These are phyloP conservation scores for Alnus rubra DNA, from an alignment of 306 rosid genomes.

Conservation along the genomic window DNA sequence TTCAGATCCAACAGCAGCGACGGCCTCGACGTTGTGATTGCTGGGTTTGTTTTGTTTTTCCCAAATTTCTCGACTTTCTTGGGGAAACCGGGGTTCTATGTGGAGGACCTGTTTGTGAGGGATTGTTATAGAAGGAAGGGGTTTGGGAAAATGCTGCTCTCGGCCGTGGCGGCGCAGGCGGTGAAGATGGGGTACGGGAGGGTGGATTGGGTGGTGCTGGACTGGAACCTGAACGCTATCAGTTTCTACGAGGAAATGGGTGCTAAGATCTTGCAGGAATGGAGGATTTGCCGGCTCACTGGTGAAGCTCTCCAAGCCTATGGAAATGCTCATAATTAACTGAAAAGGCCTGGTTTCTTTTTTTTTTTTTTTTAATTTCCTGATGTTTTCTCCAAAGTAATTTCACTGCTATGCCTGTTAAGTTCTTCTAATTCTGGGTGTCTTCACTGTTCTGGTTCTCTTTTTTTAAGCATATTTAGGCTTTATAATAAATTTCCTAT, in stretches of 20 bases:
- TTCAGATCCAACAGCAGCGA: constrained; percentile 31
- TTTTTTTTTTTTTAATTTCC: background rate
- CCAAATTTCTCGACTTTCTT: constrained; percentile 69
- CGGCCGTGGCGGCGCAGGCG: constrained; percentile 82
- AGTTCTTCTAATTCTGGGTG: too few species aligned
- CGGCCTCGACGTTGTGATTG: constrained; percentile 33
- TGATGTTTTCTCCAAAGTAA: too few species aligned
- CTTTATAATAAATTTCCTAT: too few species aligned
- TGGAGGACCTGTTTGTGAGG: constrained; percentile 81
- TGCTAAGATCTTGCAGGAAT: constrained; percentile 65
- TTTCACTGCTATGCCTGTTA: too few species aligned
- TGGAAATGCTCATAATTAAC: constrained; percentile 25
- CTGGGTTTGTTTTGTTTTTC: constrained; percentile 77
- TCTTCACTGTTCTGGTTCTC: too few species aligned
- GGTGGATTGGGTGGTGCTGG: constrained; percentile 89
- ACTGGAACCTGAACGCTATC: constrained; percentile 79
- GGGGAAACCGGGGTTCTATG: constrained; percentile 72
- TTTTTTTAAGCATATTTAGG: too few species aligned
- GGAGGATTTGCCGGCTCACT: constrained; percentile 84
- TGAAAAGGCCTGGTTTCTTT: background rate
- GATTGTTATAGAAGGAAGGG: constrained; percentile 82
- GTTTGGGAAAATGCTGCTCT: constrained; percentile 59
- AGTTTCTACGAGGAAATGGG: constrained; percentile 80
- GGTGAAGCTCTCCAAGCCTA: constrained; percentile 67
- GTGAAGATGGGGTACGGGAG: constrained; percentile 88